These are phyloP conservation scores for Scheffersomyces insectosa DNA, from an alignment of 1,139 yeast species.

Conservation along the genomic window DNA sequence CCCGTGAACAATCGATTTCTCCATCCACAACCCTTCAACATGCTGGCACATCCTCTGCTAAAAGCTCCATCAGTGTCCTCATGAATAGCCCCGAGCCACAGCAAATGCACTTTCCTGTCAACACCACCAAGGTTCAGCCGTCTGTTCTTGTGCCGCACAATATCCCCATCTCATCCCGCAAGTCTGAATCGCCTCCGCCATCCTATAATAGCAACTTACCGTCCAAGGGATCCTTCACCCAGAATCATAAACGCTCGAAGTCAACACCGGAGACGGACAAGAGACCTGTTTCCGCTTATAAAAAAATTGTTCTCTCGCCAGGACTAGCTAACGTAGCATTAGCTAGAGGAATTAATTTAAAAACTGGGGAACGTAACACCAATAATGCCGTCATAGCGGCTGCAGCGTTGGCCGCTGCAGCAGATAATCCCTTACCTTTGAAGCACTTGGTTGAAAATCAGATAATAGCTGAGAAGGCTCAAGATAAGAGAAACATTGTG, in stretches of 20 bases:
- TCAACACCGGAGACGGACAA: slow-evolving; percentile 21
- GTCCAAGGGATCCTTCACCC: slow-evolving; percentile 14
- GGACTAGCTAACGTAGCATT: slow-evolving; percentile 52
- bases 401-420: slow-evolving; percentile 72
- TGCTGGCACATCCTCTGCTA: not conserved
- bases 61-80: slow-evolving; percentile 13
- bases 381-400: slow-evolving; percentile 66
- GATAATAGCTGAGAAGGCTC: no score
- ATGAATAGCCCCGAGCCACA: slow-evolving; percentile 13
- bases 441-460: slow-evolving; percentile 8
- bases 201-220: slow-evolving; percentile 8
- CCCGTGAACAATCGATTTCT: no score
- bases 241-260: slow-evolving; percentile 25
- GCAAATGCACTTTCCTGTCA: not conserved
- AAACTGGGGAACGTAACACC: slow-evolving; percentile 36
- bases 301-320: slow-evolving; percentile 29
- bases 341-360: slow-evolving; percentile 42
- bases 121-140: no score
- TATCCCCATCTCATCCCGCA: not conserved
- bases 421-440: slow-evolving; percentile 62
- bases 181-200: slow-evolving; percentile 14
- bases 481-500: no score
- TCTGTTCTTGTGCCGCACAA: no score
- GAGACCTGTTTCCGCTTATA: not conserved
- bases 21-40: no score